Evolutionary conservation across 2,329 filamentous ascomycete genomes (phyloP), one percentile per base, ranked within the genome.

Genomic region (Colletotrichum nymphaeae): DNA sequence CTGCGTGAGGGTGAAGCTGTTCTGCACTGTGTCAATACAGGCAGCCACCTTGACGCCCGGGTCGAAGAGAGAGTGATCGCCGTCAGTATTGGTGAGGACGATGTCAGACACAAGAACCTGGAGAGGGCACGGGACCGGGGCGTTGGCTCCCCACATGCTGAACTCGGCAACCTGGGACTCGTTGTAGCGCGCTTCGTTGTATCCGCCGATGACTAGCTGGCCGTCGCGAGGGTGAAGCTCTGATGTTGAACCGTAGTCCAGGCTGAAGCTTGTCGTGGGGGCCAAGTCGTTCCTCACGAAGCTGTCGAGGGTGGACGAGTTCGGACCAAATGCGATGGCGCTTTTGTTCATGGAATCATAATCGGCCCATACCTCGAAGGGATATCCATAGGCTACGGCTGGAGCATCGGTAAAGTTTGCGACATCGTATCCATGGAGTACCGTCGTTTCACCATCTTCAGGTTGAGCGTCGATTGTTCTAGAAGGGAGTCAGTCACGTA

Each of bases 11-110:
- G 64, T 69, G 9, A 76, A 76, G 59, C 72, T 67, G 46, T 75
- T 76, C 14, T 76, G 75, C 2, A 76, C 67, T 6, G 75, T 71
- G n/a, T 76, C 75, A 26, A 76, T 72, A 14, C 75, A 76, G n/a
- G 75, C 75, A 3, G 75, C 69, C 2, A 76, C 64, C 22, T 65
- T 56, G 42, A 62, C 60, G 57, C 55, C 71, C 4, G 68, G n/a
- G 3, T 75, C 74, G 59, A 72, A 74, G 2, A 76, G 67, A 2
- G 75, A 75, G 35, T 74, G 70, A 5, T 76, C 65, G 49, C 75
- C 75, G 37, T 76, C 46, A 16, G 66, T 59, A 64, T 76, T 76
- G 64, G 63, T 75, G 7, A 76, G 64, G 2, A 69, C 30, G 11
- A 76, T 73, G 22, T 76, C 75, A 24, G 75, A 32, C 22, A 76